Evolutionary conservation across 2,329 filamentous ascomycete genomes (phyloP).

Genomic region (Arthrobotrys iridis): DNA sequence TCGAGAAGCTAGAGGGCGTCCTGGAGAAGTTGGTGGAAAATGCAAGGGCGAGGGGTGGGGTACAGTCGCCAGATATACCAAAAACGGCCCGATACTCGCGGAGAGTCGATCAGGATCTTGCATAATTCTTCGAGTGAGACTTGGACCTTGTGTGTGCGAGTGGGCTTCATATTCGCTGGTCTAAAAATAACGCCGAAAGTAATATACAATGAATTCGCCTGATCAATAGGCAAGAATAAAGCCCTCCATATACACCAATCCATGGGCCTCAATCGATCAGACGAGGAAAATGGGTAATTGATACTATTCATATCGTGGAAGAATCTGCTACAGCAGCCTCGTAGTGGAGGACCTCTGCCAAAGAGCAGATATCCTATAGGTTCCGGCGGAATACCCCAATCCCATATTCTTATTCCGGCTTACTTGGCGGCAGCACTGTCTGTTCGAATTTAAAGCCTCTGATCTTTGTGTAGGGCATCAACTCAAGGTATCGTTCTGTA

Average conservation of each 20-base stretch:
- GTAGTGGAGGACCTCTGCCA: background rate
- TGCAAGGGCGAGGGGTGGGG: slow-evolving; percentile 26
- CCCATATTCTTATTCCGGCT: slow-evolving; percentile 22
- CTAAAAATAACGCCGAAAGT: slow-evolving; percentile 46
- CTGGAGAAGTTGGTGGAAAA: slow-evolving; percentile 62
- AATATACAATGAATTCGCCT: slow-evolving; percentile 45
- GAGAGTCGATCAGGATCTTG: slow-evolving; percentile 25
- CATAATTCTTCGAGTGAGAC: background rate
- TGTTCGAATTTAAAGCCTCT: slow-evolving; percentile 78
- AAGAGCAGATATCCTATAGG: background rate
- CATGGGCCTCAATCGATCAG: background rate
- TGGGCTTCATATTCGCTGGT: slow-evolving; percentile 33
- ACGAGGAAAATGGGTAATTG: background rate
- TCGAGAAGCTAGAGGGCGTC: slow-evolving; percentile 68
- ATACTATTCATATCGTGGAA: background rate
- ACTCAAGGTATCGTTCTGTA: slow-evolving; percentile 79
- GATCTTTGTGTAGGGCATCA: slow-evolving; percentile 79
- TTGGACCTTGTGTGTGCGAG: background rate
- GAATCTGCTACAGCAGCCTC: background rate
- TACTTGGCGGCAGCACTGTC: slow-evolving; percentile 21
- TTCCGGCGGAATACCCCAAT: background rate
- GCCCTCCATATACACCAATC: slow-evolving; percentile 37
- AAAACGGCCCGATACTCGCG: slow-evolving; percentile 17
- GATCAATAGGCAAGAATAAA: slow-evolving; percentile 14
- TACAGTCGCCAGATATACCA: slow-evolving; percentile 12